A percentile compares a stretch with the other conserved stretches of the same genome.
Evolutionary conservation across 129 eudicot genomes (phyloP).

Genomic region (Chrysanthemum lavandulifolium): DNA sequence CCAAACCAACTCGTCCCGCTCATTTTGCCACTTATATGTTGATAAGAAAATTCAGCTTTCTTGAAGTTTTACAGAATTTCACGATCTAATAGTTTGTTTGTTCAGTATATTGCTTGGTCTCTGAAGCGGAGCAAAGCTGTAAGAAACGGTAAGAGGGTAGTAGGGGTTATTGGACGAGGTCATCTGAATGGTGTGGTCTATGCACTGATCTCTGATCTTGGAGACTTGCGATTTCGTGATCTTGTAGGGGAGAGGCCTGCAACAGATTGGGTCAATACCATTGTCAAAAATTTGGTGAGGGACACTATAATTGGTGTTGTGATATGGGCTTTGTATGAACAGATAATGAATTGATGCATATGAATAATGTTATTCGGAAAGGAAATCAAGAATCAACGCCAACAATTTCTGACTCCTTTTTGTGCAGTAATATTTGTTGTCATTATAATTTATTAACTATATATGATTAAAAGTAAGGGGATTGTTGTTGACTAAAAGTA

Average conservation of each 20-base stretch:
- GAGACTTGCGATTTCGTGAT: constrained; percentile 82
- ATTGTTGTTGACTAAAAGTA: background rate
- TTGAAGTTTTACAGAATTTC: background rate
- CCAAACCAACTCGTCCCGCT: too few species aligned
- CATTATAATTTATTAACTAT: background rate
- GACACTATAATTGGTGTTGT: constrained; percentile 75
- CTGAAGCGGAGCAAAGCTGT: constrained; percentile 96
- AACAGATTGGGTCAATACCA: constrained; percentile 43
- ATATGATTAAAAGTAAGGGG: background rate
- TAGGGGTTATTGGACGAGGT: constrained; percentile 90
- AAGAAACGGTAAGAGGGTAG: constrained; percentile 72
- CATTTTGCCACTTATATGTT: background rate
- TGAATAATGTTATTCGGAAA: background rate
- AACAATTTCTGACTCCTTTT: background rate
- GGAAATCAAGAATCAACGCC: background rate
- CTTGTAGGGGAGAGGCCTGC: constrained; percentile 63
- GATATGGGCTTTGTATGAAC: constrained; percentile 78
- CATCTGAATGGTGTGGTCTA: constrained; percentile 91
- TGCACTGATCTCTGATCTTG: constrained; percentile 72
- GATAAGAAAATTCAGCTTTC: background rate
- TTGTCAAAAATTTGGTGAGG: constrained; percentile 57
- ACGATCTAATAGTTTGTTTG: background rate
- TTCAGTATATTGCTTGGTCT: constrained; percentile 93
- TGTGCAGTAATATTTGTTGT: background rate
- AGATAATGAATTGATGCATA: constrained; percentile 39